Base-by-base conservation (phyloP, 208 protist genomes). In the Tritrichomonas foetus region DNA sequence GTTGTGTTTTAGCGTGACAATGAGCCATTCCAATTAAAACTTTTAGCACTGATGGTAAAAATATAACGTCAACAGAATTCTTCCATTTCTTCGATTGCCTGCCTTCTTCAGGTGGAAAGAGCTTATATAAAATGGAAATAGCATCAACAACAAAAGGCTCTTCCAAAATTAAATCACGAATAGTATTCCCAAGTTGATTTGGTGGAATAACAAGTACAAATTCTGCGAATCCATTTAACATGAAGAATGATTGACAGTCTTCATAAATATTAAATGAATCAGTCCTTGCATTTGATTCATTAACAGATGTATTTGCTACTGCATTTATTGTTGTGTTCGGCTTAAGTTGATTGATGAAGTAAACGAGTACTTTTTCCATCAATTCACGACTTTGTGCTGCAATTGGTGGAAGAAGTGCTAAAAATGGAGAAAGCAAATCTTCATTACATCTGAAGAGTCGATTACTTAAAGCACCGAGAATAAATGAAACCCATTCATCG, bases 141-240 rank as follows among this genome's bases (percentile, higher is more conserved):
- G 41, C 78, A 39, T 89, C 41, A 39, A 20, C 20, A 5, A 89
- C 16, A 30, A 89, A n/a, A 39, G 44, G 44, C 41, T 89, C 41
- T 50, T 89, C 8, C 20, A 89, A n/a, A 0, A 89, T 20, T 1
- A 57, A 30, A 89, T n/a, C 25, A 55, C 78, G 41, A n/a, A 89
- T 49, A 33, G 33, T 36, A 16, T 89, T 89, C 33, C 47, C 78
- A 39, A 47, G 8, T 89, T 3, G 11, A 53, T 61, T 61, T 16
- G 16, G 11, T 61, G 78, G 78, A 57, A 89, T 89, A 53, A 27
- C 47, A 2, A 47, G 8, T 16, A 47, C 30, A 47, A 89, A 89
- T 57, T 89, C 78, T 39, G 47, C 47, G 39, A 89, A 89, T 27
- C 78, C 78, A 57, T 89, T 89, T 5, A 89, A 39, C 47, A 89